Conservation (phyloP, 305 asterid genomes). For the Ajuga reptans region DNA sequence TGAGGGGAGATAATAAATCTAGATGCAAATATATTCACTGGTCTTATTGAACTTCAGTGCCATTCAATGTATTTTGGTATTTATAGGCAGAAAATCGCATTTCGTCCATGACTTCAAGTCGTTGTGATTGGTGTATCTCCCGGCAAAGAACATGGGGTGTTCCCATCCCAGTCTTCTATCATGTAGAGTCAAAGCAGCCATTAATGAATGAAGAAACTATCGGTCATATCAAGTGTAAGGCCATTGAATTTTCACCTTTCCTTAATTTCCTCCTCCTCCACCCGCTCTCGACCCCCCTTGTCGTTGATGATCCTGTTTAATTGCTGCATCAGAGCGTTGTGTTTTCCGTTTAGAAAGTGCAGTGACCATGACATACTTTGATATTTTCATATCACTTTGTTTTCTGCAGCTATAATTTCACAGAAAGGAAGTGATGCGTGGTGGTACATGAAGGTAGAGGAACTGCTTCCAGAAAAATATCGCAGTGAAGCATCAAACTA, state of each 20-base stretch:
- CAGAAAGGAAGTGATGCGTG: slow-evolving; percentile 97
- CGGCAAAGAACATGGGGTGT: slow-evolving; percentile 99
- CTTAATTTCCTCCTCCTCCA: neutral
- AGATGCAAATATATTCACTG: neutral
- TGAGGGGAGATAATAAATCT: neutral
- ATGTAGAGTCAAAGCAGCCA: slow-evolving; percentile 73
- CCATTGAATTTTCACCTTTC: slow-evolving; percentile 15
- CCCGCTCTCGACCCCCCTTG: too few relatives aligned
- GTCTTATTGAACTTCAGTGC: neutral
- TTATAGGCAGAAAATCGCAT: slow-evolving; percentile 79
- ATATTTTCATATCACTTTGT: slow-evolving; percentile 10
- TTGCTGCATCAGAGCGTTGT: neutral
- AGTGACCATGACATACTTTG: neutral
- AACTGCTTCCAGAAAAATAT: slow-evolving; percentile 82
- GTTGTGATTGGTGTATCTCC: slow-evolving; percentile 98
- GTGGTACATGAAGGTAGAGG: slow-evolving; percentile 97
- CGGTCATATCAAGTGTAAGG: slow-evolving; percentile 72
- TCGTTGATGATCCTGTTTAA: neutral
- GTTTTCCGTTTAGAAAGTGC: neutral
- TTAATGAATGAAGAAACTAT: slow-evolving; percentile 82
- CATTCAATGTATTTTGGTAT: slow-evolving; percentile 20
- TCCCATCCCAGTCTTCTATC: slow-evolving; percentile 96
- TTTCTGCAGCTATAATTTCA: slow-evolving; percentile 72
- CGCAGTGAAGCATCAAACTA: slow-evolving; percentile 63
- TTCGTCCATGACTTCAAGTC: slow-evolving; percentile 83